These are phyloP conservation scores for Blastomyces gilchristii DNA, from an alignment of 2,329 filamentous ascomycete species.

Conservation along the genomic window DNA sequence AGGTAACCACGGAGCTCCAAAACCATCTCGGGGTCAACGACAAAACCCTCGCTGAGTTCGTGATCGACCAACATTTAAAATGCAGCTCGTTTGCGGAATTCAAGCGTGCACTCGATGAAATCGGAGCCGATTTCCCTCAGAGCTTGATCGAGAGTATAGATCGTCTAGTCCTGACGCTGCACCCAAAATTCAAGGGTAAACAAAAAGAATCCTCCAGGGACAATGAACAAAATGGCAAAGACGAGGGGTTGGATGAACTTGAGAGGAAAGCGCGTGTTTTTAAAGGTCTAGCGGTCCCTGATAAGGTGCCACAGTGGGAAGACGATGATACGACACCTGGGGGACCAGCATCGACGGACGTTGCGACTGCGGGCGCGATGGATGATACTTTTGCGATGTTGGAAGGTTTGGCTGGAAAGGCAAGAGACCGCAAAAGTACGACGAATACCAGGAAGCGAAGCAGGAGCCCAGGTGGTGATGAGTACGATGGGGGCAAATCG, in stretches of 20 bases:
- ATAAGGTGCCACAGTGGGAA: conserved; percentile 53
- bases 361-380: conserved; percentile 54
- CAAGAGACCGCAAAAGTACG: conserved; percentile 31
- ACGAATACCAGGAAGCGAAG: conserved; percentile 43
- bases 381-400: conserved; percentile 88
- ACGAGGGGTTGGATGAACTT: conserved; percentile 34
- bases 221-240: conserved; percentile 32
- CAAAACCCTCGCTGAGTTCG: conserved; percentile 91
- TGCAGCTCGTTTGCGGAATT: conserved; percentile 62
- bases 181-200: conserved; percentile 69
- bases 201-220: conserved; percentile 24
- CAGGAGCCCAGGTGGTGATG: conserved; percentile 42
- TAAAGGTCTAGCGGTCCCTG: conserved; percentile 76
- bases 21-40: conserved; percentile 89
- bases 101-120: conserved; percentile 59
- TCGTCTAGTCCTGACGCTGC: conserved; percentile 76
- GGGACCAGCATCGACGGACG: conserved; percentile 25
- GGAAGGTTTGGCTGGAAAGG: conserved; percentile 70
- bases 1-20: conserved; percentile 85
- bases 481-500: conserved; percentile 33
- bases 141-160: conserved; percentile 88
- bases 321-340: conserved; percentile 31
- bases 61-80: conserved; percentile 81
- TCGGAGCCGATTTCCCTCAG: conserved; percentile 73
- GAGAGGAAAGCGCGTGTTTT: conserved; percentile 81